Base-by-base conservation (phyloP, 202 grass and related monocot species). In the Bolboschoenoplectus hybrid region DNA sequence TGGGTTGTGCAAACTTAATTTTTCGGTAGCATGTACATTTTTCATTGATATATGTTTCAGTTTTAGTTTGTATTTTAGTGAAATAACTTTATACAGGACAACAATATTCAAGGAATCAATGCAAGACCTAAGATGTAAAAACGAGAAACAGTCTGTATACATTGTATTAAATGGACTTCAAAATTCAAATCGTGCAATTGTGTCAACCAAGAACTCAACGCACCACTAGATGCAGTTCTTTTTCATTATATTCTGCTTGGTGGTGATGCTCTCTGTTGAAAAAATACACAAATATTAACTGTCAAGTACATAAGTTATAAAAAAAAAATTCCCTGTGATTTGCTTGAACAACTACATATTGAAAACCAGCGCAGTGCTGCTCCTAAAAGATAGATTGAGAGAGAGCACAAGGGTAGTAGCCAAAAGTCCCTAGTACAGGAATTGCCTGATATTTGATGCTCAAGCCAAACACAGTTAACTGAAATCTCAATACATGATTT, bases 401-500 rank as follows among this genome's bases (percentile, higher is more conserved):
- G 12, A 44, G 34, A 58, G 8, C 10, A 6, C 62, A 34, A 5
- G 2, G 3, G 16, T 12, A 66, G 80, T 50, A 64, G 12, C 41
- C 34, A 57, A 78, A 50, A 16, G 26, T 78, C 74, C n/a, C 26
- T 58, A 35, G 6, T 57, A 78, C 74, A 78, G 14, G 52, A 40
- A 57, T 40, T 39, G 51, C 69, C 69, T 73, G 39, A 39, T 9
- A n/a, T 1, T 55, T 40, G 11, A 55, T 38, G 34, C 56, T 56
- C 74, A 55, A 39, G 74, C 44, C 13, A 16, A n/a, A 77, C 12
- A 78, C 34, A 57, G 7, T 41, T 44, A 61, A 43, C 17, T 80
- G 38, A 57, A 84, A 51, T 51, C 47, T 70, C 39, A 40, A 76
- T 70, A 67, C 35, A 35, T 88, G 32, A 74, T 35, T 32, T 43